Conservation (phyloP, 305 asterid genomes). For the Fraxinus sp. region DNA sequence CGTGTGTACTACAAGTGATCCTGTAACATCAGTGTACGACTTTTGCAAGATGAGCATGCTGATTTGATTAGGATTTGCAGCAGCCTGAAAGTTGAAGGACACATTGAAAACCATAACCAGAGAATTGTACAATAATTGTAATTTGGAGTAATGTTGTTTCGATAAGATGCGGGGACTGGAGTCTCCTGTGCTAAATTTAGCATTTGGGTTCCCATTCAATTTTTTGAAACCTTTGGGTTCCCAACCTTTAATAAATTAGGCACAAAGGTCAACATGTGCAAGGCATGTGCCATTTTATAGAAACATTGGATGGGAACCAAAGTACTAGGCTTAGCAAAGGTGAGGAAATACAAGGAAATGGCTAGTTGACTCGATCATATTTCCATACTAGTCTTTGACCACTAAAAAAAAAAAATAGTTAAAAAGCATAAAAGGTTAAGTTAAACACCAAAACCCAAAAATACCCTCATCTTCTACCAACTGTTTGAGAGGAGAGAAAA, state of each 20-base stretch:
- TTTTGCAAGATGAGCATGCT: slow-evolving; percentile 66
- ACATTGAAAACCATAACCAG: background rate
- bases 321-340: background rate
- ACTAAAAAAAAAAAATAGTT: no score
- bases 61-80: background rate
- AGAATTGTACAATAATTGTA: background rate
- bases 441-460: no score
- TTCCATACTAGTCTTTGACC: no score
- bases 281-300: background rate
- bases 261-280: background rate
- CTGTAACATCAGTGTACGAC: slow-evolving; percentile 44
- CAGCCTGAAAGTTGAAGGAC: slow-evolving; percentile 37
- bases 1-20: slow-evolving; percentile 58
- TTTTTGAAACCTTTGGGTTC: no score
- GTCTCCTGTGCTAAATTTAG: background rate
- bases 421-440: no score
- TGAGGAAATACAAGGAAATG: background rate
- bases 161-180: background rate
- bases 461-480: no score
- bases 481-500: no score
- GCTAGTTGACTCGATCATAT: no score
- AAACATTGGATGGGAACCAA: background rate
- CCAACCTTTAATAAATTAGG: background rate
- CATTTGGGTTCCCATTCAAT: background rate
- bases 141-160: background rate